Evolutionary conservation across 2,329 filamentous ascomycete genomes (phyloP), one percentile per base, ranked within the genome.

Genomic region (Aspergillus pseudoglaucus): DNA sequence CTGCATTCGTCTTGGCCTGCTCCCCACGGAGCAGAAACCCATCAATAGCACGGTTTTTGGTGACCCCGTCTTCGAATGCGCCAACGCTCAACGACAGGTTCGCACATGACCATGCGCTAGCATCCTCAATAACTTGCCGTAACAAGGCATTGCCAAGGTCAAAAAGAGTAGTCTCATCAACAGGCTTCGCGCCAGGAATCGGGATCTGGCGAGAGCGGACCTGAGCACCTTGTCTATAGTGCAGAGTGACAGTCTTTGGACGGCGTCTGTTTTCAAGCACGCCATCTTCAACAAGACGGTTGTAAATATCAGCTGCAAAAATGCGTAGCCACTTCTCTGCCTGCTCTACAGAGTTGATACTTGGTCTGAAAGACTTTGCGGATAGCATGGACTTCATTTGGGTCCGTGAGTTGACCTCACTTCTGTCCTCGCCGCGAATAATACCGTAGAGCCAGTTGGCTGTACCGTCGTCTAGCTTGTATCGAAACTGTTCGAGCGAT

Each of bases 331-430:
- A 98, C 51, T 83, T 84, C 20, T 80, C 74, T 1, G 85, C 91
- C 64, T 95, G 88, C 18, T 93, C 88, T 15, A 81, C 72, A 2
- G 77, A 85, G 56, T 83, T 87, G 63, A 97, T 91, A 47, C 79
- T 82, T 0, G 93, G 93, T 22, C 88, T 79, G 61, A 98, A 98
- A 0, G 90, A 94, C 65, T 98, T 98, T 17, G 93, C 90, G 1
- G 90, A 96, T 12, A 97, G 76, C 90, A 98, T 97, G 14, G 87
- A 93, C 66, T 97, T 96, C 73, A 96, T 95, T 61, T 93, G 88
- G 1, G 90, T 95, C 45, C 91, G 79, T 23, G 89, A 81, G 61
- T 89, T 96, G 55, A 98, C 89, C 67, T 96, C 90, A 59, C 86
- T 93, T 44, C 76, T 74, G 65, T 98, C 93, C 51, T 90, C 82